A percentile compares a stretch with the other conserved stretches of the same genome.
Evolutionary conservation across 306 rosid species (phyloP).

Genomic region (Vigna reflexopilosa): DNA sequence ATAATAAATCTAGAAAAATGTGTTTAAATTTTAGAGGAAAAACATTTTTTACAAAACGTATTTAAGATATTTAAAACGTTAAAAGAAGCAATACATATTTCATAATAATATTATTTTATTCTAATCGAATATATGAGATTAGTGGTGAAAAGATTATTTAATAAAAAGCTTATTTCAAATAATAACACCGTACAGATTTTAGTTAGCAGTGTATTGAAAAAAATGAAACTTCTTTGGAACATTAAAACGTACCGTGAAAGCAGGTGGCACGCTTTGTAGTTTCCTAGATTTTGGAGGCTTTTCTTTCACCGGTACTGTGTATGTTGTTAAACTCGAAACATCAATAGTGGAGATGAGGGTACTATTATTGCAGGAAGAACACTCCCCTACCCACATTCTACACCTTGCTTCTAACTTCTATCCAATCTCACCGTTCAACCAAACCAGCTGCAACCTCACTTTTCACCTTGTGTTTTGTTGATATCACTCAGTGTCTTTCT

Average conservation of each 20-base stretch:
- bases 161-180: no score
- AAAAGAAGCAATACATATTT: no score
- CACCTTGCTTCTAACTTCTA: conserved; percentile 22
- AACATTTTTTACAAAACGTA: no score
- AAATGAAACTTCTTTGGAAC: not conserved
- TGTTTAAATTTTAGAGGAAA: no score
- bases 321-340: conserved; percentile 15
- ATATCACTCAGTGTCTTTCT: conserved; percentile 32
- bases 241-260: not conserved
- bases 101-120: no score
- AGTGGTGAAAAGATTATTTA: no score
- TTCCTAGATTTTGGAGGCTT: conserved; percentile 24
- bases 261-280: conserved; percentile 19
- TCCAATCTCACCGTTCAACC: conserved; percentile 34
- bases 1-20: no score
- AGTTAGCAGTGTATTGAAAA: not conserved
- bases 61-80: no score
- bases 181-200: no score
- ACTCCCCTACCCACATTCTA: conserved; percentile 15
- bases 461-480: conserved; percentile 21
- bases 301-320: not conserved
- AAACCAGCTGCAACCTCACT: conserved; percentile 27
- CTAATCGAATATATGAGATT: no score
- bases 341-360: conserved; percentile 5
- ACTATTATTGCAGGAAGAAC: conserved; percentile 38